Percentiles rank a stretch among this genome's conserved stretches.
Evolutionary conservation across 2,329 filamentous ascomycete genomes (phyloP).

Genomic region (Ophidiomyces ophidiicola): DNA sequence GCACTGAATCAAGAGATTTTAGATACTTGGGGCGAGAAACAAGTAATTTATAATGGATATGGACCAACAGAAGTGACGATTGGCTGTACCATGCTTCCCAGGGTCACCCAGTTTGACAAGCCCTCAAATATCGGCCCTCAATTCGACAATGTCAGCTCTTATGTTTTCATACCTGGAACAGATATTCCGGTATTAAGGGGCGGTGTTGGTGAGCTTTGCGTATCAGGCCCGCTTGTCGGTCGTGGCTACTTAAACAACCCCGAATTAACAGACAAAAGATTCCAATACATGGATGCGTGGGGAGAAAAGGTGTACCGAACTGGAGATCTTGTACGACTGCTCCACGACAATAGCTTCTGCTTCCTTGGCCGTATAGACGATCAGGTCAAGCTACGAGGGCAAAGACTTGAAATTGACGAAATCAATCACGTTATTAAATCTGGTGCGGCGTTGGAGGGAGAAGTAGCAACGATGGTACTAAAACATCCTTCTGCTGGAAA

Average conservation of each 20-base stretch:
- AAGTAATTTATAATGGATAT: constrained; percentile 83
- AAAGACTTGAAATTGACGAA: constrained; percentile 79
- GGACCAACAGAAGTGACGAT: constrained; percentile 90
- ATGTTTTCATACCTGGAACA: constrained; percentile 59
- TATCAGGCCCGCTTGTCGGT: constrained; percentile 75
- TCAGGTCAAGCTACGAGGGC: constrained; percentile 81
- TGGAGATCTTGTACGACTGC: constrained; percentile 70
- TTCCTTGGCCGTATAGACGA: constrained; percentile 83
- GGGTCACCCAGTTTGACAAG: constrained; percentile 63
- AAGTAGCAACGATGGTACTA: constrained; percentile 65
- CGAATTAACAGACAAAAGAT: constrained; percentile 64
- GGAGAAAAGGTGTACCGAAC: constrained; percentile 66
- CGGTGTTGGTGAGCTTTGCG: constrained; percentile 74
- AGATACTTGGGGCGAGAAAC: constrained; percentile 66
- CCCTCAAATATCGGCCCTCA: constrained; percentile 78
- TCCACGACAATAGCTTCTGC: constrained; percentile 71
- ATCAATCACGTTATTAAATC: constrained; percentile 72
- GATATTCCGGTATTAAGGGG: constrained; percentile 62
- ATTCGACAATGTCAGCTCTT: constrained; percentile 78
- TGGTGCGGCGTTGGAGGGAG: constrained; percentile 45
- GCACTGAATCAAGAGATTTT: constrained; percentile 79
- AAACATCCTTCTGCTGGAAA: constrained; percentile 61
- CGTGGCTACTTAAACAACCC: constrained; percentile 75
- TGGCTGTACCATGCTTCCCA: constrained; percentile 78
- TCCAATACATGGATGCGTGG: constrained; percentile 51